Conservation (phyloP, 495 filamentous ascomycete species). For the Aspergillus panamensis region DNA sequence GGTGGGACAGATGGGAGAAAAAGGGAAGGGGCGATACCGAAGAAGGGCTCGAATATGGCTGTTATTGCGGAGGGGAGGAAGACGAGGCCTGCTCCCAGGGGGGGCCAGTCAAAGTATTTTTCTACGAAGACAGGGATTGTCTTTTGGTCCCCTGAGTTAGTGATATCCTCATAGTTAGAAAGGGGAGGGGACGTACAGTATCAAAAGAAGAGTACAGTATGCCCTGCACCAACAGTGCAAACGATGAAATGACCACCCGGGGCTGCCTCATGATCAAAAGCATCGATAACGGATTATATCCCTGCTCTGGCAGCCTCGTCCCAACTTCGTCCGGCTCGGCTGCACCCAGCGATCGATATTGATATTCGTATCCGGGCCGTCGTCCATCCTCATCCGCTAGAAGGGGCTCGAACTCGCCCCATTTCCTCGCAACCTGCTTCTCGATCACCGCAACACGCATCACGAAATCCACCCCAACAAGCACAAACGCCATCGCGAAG, state of each 20-base stretch:
- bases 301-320: not conserved
- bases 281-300: constrained; percentile 13
- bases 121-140: constrained; percentile 65
- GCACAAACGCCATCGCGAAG: constrained; percentile 54
- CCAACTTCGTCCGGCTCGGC: not conserved
- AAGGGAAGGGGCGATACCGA: constrained; percentile 27
- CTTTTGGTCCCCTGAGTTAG: constrained; percentile 11
- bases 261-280: constrained; percentile 28
- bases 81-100: constrained; percentile 65
- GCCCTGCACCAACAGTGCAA: constrained; percentile 32
- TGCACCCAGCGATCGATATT: not conserved
- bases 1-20: not conserved
- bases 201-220: constrained; percentile 36
- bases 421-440: constrained; percentile 46
- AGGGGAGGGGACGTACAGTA: constrained; percentile 19
- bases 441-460: constrained; percentile 62
- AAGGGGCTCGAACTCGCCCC: constrained; percentile 2
- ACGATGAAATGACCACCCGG: constrained; percentile 32
- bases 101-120: constrained; percentile 59
- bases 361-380: not conserved
- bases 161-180: not conserved
- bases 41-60: constrained; percentile 59
- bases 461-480: constrained; percentile 59
- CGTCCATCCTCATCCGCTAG: not conserved
- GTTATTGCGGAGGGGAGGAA: constrained; percentile 69